A percentile compares a stretch with the other conserved stretches of the same genome.
Conservation (phyloP, 2,329 filamentous ascomycete genomes). For the Talaromyces sp. region DNA sequence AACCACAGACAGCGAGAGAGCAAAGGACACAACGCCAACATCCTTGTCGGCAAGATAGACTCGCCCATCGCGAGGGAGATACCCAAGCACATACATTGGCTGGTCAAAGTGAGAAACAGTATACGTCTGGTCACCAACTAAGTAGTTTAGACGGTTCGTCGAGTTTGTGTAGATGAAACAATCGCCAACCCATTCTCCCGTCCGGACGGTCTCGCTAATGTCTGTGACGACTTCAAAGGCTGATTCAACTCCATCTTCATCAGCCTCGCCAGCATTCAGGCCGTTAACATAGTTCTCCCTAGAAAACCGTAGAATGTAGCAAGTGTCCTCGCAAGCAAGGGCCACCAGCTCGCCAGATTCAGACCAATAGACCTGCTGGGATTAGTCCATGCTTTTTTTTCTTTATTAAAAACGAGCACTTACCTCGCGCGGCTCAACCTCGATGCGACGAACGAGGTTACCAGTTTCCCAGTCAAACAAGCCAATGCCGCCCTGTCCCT, state of each 20-base stretch:
- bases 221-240: conserved; percentile 96
- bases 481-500: conserved; percentile 87
- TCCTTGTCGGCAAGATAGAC: conserved; percentile 97
- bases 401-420: conserved; percentile 18
- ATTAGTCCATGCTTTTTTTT: conserved; percentile 9
- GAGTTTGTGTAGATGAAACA: conserved; percentile 98
- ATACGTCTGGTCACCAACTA: conserved; percentile 96
- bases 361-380: conserved; percentile 82
- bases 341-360: conserved; percentile 91
- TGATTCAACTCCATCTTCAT: conserved; percentile 87
- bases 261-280: conserved; percentile 72
- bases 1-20: conserved; percentile 83
- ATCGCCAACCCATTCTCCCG: conserved; percentile 96
- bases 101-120: conserved; percentile 96
- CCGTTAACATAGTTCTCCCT: conserved; percentile 82
- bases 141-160: conserved; percentile 94
- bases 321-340: conserved; percentile 89
- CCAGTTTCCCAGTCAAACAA: conserved; percentile 96
- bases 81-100: conserved; percentile 89
- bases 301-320: conserved; percentile 89
- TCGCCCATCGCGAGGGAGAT: conserved; percentile 89
- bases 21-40: conserved; percentile 83
- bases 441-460: conserved; percentile 83
- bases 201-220: conserved; percentile 86
- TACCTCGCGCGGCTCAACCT: conserved; percentile 63